phyloP scores from a whole-genome alignment of 23 red algal genomes.

The Gracilariopsis chorda region DNA sequence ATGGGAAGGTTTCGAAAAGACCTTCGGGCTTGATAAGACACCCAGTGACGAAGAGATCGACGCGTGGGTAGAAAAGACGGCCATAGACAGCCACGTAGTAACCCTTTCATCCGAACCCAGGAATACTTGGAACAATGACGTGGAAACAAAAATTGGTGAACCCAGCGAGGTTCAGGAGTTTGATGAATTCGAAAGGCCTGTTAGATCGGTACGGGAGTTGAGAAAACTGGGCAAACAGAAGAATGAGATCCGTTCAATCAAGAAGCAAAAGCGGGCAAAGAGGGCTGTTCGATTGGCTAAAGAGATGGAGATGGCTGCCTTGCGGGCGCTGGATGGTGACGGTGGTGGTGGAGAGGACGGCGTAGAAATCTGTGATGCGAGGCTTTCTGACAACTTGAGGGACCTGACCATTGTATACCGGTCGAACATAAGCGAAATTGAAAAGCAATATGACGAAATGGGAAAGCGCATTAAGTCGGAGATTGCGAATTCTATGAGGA shows the following conservation, averaged over 20 bases:
- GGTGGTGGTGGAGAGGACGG: neutral
- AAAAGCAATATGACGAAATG: neutral
- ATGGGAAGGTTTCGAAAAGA: neutral
- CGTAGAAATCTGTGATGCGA: neutral
- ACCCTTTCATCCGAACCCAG: neutral
- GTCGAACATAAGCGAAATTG: neutral
- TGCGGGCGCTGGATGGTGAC: neutral
- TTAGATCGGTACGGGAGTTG: neutral
- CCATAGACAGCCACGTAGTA: neutral
- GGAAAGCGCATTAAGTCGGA: neutral
- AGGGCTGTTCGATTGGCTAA: neutral
- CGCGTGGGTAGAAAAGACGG: neutral
- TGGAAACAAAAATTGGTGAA: neutral
- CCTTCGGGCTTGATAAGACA: neutral
- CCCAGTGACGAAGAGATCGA: constrained; percentile 1
- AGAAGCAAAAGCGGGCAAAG: neutral
- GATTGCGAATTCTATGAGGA: neutral
- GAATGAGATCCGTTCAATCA: neutral
- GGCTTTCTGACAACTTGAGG: neutral
- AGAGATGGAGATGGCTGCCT: neutral
- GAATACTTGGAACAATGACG: neutral
- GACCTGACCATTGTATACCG: neutral
- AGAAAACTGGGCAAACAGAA: too few species aligned
- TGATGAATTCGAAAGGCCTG: neutral
- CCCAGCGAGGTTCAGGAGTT: neutral